These are phyloP conservation scores for Russula sp. DNA, from an alignment of 768 basidiomycete genomes.

Conservation along the genomic window DNA sequence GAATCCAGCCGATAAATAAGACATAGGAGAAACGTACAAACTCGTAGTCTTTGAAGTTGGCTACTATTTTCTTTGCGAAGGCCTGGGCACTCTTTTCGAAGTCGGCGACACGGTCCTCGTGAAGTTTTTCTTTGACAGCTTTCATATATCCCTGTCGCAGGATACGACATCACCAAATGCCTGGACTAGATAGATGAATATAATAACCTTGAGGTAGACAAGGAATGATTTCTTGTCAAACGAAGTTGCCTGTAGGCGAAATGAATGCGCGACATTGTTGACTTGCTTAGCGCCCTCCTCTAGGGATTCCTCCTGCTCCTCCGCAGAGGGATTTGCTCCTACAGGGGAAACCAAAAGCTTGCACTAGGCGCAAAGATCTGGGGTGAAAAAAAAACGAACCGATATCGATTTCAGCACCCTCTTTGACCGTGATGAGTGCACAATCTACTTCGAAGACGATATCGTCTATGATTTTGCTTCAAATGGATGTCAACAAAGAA, in stretches of 20 bases:
- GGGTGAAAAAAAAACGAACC: constrained; percentile 39
- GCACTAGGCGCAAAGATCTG: constrained; percentile 6
- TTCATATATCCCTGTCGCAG: constrained; percentile 83
- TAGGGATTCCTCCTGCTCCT: constrained; percentile 74
- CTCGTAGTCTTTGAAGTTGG: constrained; percentile 89
- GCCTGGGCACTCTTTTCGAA: constrained; percentile 78
- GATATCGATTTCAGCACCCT: constrained; percentile 80
- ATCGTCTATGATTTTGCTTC: constrained; percentile 69
- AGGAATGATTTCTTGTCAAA: constrained; percentile 93
- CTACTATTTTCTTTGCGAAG: constrained; percentile 84
- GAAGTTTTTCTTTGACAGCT: constrained; percentile 62
- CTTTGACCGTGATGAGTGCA: constrained; percentile 55
- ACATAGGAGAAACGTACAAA: constrained; percentile 50
- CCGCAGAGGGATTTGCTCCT: constrained; percentile 92
- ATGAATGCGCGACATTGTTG: constrained; percentile 89
- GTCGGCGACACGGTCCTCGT: constrained; percentile 48
- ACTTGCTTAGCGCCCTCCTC: constrained; percentile 71
- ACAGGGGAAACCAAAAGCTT: neutral
- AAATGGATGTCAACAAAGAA: neutral
- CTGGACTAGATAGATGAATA: neutral
- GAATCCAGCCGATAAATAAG: constrained; percentile 1
- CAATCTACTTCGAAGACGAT: constrained; percentile 88
- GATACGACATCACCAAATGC: constrained; percentile 1
- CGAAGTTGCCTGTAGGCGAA: constrained; percentile 71
- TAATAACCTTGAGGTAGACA: constrained; percentile 68